Base-by-base conservation (phyloP, 2,329 filamentous ascomycete genomes). In the Neofusicoccum laricinum region DNA sequence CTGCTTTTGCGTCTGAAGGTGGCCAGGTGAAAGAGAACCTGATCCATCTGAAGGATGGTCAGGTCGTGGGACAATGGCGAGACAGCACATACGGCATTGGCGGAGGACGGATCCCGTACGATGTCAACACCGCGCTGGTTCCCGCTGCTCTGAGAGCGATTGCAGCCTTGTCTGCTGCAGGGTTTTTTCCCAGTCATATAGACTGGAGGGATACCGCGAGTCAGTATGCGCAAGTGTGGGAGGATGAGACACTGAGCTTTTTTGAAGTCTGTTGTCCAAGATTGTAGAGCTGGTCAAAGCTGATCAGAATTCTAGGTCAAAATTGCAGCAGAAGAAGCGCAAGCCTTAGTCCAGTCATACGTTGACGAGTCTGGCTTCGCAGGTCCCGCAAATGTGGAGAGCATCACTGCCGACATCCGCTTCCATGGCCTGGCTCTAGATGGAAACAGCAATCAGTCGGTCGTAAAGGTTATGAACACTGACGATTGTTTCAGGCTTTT, bases 401-500 rank as follows among this genome's bases (percentile, higher is more conserved):
- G 71, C 5, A 78, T 84, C 66, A 76, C 78, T 36, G 73, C 73
- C 0, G 76, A 83, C 34, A 71, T 88, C 0, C 75, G 75, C 0
- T 87, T 85, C 74, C 83, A 89, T 66, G 85, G 81, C 4, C 71
- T 89, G 2, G 79, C 86, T 0, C 80, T 89, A 0, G 80, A 87
- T 3, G 85, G 82, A 2, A 79, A 81, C 64, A 74, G 81, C 51
- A 76, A 82, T 21, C 78, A 83, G 32, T 70, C 79, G 1, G 72
- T 83, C 15, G 84, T 89, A 0, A 76, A 78, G 32, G 80, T 89
- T 17, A 85, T 88, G 79, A 86, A 90, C 71, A 87, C 85, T 0
- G 87, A 90, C 66, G 84, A 86, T 65, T 86, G 83, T 59, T 90
- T 88, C 77, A 84, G 86, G 1, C 83, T 84, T 64, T 88, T 88